Conservation (phyloP, 208 protist genomes). For the Balamuthia mandrillaris region DNA sequence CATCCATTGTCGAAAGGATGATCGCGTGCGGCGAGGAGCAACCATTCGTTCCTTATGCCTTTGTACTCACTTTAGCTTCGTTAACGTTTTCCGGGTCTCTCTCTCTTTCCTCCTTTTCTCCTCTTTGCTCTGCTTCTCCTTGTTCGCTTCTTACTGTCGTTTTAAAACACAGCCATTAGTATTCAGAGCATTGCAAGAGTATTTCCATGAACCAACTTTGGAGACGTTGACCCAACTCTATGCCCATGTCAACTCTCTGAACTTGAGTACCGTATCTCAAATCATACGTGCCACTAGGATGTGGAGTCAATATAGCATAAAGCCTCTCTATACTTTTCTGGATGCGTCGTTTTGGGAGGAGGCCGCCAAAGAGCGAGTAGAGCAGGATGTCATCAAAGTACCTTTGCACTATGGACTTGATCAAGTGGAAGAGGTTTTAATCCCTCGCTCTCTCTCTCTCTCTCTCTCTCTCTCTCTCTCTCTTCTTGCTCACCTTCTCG, state of each 20-base stretch:
- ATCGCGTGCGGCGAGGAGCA: constrained; percentile 14
- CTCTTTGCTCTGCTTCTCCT: not conserved
- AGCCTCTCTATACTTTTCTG: constrained; percentile 32
- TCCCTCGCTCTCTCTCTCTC: not conserved
- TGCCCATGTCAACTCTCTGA: not conserved
- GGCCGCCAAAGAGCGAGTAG: not conserved
- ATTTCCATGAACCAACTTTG: not conserved
- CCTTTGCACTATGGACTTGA: constrained; percentile 19
- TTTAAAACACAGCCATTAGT: not conserved
- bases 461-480: not conserved
- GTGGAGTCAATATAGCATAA: constrained; percentile 6
- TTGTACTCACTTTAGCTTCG: constrained; percentile 15
- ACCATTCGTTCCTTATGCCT: constrained; percentile 24
- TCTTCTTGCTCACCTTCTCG: not conserved
- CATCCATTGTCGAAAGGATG: constrained; percentile 35
- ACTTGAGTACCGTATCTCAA: too few relatives aligned
- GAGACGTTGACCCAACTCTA: not conserved
- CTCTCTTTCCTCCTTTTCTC: not conserved
- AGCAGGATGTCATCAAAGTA: not conserved
- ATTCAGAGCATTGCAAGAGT: constrained; percentile 29
- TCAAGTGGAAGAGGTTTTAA: constrained; percentile 27
- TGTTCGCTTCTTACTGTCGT: not conserved
- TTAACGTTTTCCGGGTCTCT: constrained; percentile 18
- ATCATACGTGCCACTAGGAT: not conserved
- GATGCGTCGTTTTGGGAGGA: not conserved